Percentiles rank a stretch among this genome's conserved stretches.
phyloP scores from a whole-genome alignment of 345 rosid genomes.

The Corchorus olitorius region DNA sequence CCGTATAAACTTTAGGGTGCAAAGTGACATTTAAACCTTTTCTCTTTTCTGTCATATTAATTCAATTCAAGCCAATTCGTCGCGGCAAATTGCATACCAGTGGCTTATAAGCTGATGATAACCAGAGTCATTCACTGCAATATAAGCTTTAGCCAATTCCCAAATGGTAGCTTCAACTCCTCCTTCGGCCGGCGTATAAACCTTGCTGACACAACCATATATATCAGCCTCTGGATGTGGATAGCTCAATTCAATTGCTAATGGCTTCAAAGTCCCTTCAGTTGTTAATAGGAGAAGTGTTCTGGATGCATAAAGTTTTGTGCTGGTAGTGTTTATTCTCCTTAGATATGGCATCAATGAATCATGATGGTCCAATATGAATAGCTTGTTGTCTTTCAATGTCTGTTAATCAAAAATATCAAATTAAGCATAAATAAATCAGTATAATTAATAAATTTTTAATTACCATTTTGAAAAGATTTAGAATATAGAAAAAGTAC shows the following conservation, averaged over 20 bases:
- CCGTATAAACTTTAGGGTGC: too few relatives aligned
- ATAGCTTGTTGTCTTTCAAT: conserved; percentile 50
- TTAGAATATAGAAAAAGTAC: background rate
- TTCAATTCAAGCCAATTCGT: too few relatives aligned
- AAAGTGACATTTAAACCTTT: too few relatives aligned
- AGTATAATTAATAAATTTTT: too few relatives aligned
- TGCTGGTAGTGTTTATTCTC: conserved; percentile 60
- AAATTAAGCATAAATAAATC: too few relatives aligned
- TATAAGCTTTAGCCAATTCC: conserved; percentile 92
- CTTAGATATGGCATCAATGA: conserved; percentile 66
- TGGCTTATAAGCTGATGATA: conserved; percentile 88
- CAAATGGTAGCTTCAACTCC: conserved; percentile 65
- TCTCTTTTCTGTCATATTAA: too few relatives aligned
- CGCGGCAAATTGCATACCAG: conserved; percentile 44
- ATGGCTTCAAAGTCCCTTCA: conserved; percentile 68
- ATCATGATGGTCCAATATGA: conserved; percentile 79
- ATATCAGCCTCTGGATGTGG: conserved; percentile 68
- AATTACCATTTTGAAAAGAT: too few relatives aligned
- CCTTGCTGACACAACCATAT: conserved; percentile 62
- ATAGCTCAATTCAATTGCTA: conserved; percentile 78
- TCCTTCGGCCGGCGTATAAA: conserved; percentile 63
- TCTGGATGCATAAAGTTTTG: conserved; percentile 78
- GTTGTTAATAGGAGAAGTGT: conserved; percentile 66
- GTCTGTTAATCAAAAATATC: conserved; percentile 44
- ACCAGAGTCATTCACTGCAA: conserved; percentile 73